A percentile compares a stretch with the other conserved stretches of the same genome.
Evolutionary conservation across 345 rosid genomes (phyloP).

Genomic region (Lenwebbia sp.): DNA sequence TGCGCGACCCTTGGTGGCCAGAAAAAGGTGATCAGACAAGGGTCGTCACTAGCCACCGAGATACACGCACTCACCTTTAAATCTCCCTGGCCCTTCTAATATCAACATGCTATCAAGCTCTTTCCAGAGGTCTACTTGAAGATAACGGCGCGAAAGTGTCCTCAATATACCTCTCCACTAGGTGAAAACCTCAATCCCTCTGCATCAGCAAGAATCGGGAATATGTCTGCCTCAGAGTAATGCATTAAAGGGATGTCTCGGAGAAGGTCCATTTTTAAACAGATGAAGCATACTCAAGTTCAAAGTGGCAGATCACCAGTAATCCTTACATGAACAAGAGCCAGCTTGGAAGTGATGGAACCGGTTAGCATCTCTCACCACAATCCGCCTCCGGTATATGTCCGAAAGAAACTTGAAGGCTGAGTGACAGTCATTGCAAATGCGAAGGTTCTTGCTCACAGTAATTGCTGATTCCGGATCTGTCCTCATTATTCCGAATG

Average conservation of each 20-base stretch:
- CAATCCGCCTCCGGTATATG: constrained; percentile 47
- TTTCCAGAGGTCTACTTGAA: not conserved
- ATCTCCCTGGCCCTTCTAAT: not conserved
- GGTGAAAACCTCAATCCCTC: not conserved
- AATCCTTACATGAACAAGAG: constrained; percentile 64
- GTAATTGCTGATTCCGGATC: constrained; percentile 46
- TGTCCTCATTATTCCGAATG: constrained; percentile 53
- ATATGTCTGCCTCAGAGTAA: not conserved
- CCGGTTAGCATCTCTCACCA: constrained; percentile 66
- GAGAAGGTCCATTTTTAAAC: not conserved
- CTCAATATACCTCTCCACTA: not conserved
- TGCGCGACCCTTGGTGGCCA: not conserved
- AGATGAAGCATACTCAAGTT: not conserved
- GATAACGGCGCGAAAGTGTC: not conserved
- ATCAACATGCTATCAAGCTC: not conserved
- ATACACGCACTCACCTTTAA: not conserved
- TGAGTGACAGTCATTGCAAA: constrained; percentile 67
- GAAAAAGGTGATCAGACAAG: not conserved
- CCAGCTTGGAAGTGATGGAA: constrained; percentile 74
- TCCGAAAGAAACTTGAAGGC: constrained; percentile 60
- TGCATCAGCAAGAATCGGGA: not conserved
- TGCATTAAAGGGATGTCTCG: not conserved
- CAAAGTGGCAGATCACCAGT: constrained; percentile 29
- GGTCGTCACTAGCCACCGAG: not conserved
- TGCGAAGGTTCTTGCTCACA: constrained; percentile 62